Evolutionary conservation across 129 eudicot genomes (phyloP).

Genomic region (Escallonia herrerae): DNA sequence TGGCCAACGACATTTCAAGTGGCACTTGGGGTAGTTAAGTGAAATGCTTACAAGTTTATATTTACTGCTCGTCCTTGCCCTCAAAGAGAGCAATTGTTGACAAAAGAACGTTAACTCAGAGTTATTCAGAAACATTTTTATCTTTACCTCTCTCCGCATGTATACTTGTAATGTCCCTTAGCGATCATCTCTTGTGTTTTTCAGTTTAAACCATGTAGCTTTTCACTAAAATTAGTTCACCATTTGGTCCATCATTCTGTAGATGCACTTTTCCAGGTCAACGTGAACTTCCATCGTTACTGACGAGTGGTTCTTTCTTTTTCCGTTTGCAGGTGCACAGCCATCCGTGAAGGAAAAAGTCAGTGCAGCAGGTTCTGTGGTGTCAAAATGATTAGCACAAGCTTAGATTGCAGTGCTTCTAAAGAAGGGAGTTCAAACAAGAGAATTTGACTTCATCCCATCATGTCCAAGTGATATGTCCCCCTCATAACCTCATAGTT

Average conservation of each 20-base stretch:
- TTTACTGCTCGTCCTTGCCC: no score
- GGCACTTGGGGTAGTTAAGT: no score
- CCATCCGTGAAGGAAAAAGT: constrained; percentile 37
- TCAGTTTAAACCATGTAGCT: not conserved
- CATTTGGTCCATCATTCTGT: not conserved
- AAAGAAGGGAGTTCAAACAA: not conserved
- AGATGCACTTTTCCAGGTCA: not conserved
- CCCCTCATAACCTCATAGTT: no score
- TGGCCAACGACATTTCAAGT: no score
- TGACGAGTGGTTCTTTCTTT: not conserved
- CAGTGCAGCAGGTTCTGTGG: constrained; percentile 15
- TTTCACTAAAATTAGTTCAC: not conserved
- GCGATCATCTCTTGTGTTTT: no score
- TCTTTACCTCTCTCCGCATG: no score
- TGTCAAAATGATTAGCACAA: constrained; percentile 11
- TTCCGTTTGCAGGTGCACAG: constrained; percentile 48
- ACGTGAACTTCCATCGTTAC: not conserved
- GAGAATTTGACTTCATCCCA: not conserved
- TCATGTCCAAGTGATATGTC: no score
- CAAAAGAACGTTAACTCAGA: no score
- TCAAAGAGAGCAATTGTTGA: no score
- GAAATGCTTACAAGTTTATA: no score
- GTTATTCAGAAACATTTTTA: no score
- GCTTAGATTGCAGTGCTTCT: not conserved
- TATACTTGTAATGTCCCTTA: no score